These are phyloP conservation scores for Pseudonitzschia pungens DNA, from an alignment of 108 stramenopile genomes.

Conservation along the genomic window DNA sequence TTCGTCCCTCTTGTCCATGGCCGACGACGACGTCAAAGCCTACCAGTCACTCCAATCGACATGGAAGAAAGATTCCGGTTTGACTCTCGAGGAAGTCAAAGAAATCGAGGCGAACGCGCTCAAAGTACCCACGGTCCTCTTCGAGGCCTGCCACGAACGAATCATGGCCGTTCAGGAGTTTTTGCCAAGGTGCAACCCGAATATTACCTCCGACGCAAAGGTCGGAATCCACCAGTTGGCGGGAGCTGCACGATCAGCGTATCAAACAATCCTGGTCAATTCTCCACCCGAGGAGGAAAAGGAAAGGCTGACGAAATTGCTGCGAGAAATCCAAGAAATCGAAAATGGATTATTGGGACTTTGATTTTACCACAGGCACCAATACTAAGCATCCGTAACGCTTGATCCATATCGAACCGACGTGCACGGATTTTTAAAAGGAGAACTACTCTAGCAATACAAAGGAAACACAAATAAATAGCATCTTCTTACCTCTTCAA, in stretches of 20 bases:
- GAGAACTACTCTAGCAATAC: too few species aligned
- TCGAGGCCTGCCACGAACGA: constrained; percentile 61
- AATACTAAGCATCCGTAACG: neutral
- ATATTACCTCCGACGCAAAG: constrained; percentile 77
- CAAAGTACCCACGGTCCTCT: constrained; percentile 50
- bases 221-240: constrained; percentile 80
- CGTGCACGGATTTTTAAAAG: too few species aligned
- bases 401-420: too few species aligned
- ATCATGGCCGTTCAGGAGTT: constrained; percentile 60
- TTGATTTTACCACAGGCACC: neutral
- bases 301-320: constrained; percentile 43
- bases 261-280: constrained; percentile 78
- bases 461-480: too few species aligned
- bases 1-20: constrained; percentile 40
- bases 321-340: constrained; percentile 57
- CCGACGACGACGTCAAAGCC: constrained; percentile 72
- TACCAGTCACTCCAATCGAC: constrained; percentile 72
- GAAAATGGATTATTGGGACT: constrained; percentile 59
- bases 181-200: constrained; percentile 74
- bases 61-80: constrained; percentile 61
- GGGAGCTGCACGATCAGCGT: constrained; percentile 78
- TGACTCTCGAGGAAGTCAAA: constrained; percentile 55
- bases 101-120: constrained; percentile 63
- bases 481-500: too few species aligned
- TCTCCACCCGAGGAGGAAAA: constrained; percentile 62